These are phyloP conservation scores for Fragilaria crotonensis DNA, from an alignment of 108 stramenopile genomes.

Conservation along the genomic window DNA sequence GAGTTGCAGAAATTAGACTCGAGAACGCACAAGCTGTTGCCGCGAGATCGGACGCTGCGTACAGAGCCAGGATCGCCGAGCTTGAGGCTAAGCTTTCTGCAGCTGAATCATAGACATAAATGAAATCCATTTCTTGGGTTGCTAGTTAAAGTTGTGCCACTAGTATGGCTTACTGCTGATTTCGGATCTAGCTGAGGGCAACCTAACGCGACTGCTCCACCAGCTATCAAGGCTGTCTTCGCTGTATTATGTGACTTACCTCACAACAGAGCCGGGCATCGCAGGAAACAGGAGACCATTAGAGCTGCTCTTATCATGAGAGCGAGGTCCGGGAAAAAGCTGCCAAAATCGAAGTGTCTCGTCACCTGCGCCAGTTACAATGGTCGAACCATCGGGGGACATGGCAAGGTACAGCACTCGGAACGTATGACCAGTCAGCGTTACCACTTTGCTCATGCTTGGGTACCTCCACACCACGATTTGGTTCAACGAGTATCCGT, in stretches of 20 bases:
- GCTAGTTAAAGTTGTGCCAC: no score
- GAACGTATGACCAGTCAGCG: constrained; percentile 94
- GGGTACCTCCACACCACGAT: constrained; percentile 89
- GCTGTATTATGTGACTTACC: no score
- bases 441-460: constrained; percentile 92
- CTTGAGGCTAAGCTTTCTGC: background rate
- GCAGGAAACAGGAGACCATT: constrained; percentile 79
- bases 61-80: background rate
- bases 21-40: background rate
- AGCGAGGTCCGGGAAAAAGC: constrained; percentile 92
- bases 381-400: constrained; percentile 93
- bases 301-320: constrained; percentile 60
- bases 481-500: constrained; percentile 95
- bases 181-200: no score
- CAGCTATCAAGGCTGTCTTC: no score
- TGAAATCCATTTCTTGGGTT: no score
- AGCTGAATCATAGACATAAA: background rate
- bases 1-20: constrained; percentile 2
- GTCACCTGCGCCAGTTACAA: constrained; percentile 99
- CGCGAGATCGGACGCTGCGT: background rate
- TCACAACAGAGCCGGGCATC: constrained; percentile 77
- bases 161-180: no score
- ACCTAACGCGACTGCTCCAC: no score
- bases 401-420: constrained; percentile 96
- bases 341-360: constrained; percentile 99